Conservation (phyloP, 73 alveolate species). For the Stentor coeruleus region DNA sequence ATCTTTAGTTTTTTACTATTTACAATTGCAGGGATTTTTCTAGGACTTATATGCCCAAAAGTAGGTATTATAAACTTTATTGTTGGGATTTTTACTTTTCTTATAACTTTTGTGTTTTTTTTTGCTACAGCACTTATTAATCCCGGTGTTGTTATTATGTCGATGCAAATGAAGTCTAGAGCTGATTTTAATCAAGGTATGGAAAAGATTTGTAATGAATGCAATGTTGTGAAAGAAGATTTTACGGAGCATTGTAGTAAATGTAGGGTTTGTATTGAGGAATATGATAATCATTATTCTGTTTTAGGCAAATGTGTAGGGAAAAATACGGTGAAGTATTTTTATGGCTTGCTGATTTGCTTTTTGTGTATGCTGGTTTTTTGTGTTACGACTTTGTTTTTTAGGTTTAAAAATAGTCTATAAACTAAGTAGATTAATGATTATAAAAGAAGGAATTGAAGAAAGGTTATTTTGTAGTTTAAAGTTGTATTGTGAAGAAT, state of each 20-base stretch:
- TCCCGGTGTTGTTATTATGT: conserved; percentile 17
- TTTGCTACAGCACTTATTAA: not conserved
- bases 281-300: conserved; percentile 65
- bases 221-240: conserved; percentile 32
- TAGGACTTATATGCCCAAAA: conserved; percentile 29
- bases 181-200: not conserved
- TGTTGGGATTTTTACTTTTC: not conserved
- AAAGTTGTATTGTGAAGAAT: too few species aligned
- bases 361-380: not conserved
- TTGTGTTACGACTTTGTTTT: not conserved
- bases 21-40: not conserved
- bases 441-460: too few species aligned
- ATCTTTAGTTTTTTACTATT: not conserved
- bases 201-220: conserved; percentile 40
- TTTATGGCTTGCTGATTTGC: conserved; percentile 26
- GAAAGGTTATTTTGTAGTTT: too few species aligned
- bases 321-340: conserved; percentile 31
- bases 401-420: not conserved
- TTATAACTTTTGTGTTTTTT: too few species aligned
- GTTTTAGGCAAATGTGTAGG: conserved; percentile 71
- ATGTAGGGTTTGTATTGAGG: conserved; percentile 57
- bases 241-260: conserved; percentile 57
- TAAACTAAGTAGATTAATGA: too few species aligned
- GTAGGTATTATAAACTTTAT: not conserved
- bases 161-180: not conserved